Base-by-base conservation (phyloP, 768 basidiomycete genomes). In the Rhizopogon vesiculosus region DNA sequence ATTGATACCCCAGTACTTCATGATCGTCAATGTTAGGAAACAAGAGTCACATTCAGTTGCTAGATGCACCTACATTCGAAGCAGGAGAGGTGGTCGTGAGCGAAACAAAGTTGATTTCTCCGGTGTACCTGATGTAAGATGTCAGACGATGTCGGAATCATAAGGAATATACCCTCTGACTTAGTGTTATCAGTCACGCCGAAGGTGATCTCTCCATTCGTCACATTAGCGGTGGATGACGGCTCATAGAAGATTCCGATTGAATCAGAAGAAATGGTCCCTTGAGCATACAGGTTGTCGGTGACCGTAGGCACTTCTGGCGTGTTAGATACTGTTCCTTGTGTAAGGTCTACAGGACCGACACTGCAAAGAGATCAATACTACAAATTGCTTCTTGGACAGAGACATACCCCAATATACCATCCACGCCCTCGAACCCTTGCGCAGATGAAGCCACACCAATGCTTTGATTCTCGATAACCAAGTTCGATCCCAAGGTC, bases 151-250 rank as follows among this genome's bases (percentile, higher is more conserved):
- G 18, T 31, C 38, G 28, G 6, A n/a, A 51, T n/a, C 44, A 45
- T 25, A 29, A 3, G 44, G 1, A 1, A 13, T 41, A 40, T 43
- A 35, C 33, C 0, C 8, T 18, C 48, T 63, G 56, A 79, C 78
- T 78, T 82, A 51, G 68, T 62, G 4, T 58, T 58, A 59, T 84
- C 83, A n/a, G 73, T 69, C 7, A 75, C 75, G 46, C 84, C 84
- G 56, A 84, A 82, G 7, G 72, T 76, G 22, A 86, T 69, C 62
- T 84, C 81, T 46, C 83, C 83, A 58, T 84, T 83, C 33, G 70
- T 60, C 10, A 67, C 64, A 10, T 61, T 55, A 3, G 60, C 44
- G 8, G 61, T 50, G 1, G 78, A 78, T 4, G 79, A 77, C 13
- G 82, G 83, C 55, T 72, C 65, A 61, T 77, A 85, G 50, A 73